phyloP scores from a whole-genome alignment of 352 stramenopile species.

The Phytopythium litorale region DNA sequence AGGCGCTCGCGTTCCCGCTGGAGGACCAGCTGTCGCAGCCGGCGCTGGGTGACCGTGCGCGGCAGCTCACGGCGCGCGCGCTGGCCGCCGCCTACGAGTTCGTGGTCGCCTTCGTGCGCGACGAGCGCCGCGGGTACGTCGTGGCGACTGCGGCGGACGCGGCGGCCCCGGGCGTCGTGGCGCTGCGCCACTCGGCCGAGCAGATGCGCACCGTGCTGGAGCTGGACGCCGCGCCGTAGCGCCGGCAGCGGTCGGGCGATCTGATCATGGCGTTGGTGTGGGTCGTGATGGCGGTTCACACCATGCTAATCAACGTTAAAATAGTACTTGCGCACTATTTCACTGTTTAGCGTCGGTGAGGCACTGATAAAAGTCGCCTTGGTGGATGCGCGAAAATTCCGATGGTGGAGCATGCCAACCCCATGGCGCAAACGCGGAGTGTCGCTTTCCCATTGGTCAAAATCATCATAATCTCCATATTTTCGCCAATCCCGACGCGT shows the following conservation, averaged over 20 bases:
- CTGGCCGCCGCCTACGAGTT: slow-evolving; percentile 47
- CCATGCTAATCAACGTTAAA: not conserved
- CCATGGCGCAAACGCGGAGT: not conserved
- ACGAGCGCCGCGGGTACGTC: slow-evolving; percentile 8
- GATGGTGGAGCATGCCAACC: not conserved
- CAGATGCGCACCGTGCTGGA: slow-evolving; percentile 64
- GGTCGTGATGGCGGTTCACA: not conserved
- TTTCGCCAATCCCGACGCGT: not conserved
- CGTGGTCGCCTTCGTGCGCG: slow-evolving; percentile 53
- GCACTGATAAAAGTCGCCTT: not conserved
- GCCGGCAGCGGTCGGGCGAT: not conserved
- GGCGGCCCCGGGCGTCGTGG: not conserved
- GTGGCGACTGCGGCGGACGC: not conserved
- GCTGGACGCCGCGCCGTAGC: slow-evolving; percentile 29
- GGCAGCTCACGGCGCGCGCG: slow-evolving; percentile 23
- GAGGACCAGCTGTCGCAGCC: slow-evolving; percentile 54
- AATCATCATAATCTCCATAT: not conserved
- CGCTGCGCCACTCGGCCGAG: slow-evolving; percentile 49
- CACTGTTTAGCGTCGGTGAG: not conserved
- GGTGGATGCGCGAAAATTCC: not conserved
- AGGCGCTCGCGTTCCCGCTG: slow-evolving; percentile 46
- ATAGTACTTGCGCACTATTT: not conserved
- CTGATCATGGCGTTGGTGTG: no score
- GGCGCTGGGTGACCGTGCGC: slow-evolving; percentile 37
- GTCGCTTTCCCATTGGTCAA: not conserved